A percentile compares a stretch with the other conserved stretches of the same genome.
These are phyloP conservation scores for Podila minutissima DNA, from an alignment of 192 early-diverging fungal species.

Conservation along the genomic window DNA sequence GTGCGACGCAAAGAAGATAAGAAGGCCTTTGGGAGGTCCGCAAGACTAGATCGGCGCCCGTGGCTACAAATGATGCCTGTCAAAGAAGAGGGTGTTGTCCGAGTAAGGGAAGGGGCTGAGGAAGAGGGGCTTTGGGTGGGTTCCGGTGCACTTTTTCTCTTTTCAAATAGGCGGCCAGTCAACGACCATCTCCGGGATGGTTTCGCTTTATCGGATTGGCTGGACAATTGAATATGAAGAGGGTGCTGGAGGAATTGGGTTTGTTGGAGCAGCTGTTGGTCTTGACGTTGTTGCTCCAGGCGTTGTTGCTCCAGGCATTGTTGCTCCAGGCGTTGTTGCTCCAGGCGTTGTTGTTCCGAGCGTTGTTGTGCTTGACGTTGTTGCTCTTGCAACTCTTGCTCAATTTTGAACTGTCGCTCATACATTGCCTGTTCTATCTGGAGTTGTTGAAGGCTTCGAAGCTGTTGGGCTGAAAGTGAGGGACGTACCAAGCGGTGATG, in stretches of 20 bases:
- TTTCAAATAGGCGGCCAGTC: slow-evolving; percentile 4
- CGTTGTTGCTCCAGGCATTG: neutral
- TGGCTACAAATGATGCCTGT: too few species aligned
- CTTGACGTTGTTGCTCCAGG: neutral
- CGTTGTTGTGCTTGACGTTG: neutral
- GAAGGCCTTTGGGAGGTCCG: slow-evolving; percentile 29
- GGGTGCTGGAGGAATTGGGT: neutral
- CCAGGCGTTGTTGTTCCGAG: neutral
- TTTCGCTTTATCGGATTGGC: neutral
- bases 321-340: too few species aligned
- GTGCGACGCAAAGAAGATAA: slow-evolving; percentile 22
- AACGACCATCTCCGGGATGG: neutral
- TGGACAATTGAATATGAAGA: neutral
- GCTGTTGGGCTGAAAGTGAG: too few species aligned
- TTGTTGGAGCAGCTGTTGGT: neutral
- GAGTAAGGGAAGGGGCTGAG: neutral
- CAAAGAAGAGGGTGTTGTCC: neutral
- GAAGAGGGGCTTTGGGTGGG: neutral
- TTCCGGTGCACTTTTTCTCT: neutral
- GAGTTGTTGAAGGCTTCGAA: too few species aligned
- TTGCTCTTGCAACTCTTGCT: too few species aligned
- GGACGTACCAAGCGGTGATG: too few species aligned
- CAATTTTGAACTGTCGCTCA: too few species aligned
- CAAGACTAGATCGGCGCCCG: slow-evolving; percentile 24
- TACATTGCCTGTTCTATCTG: too few species aligned